These are phyloP conservation scores for Picea engelmannii DNA, from an alignment of 83 land plant species.

Conservation along the genomic window DNA sequence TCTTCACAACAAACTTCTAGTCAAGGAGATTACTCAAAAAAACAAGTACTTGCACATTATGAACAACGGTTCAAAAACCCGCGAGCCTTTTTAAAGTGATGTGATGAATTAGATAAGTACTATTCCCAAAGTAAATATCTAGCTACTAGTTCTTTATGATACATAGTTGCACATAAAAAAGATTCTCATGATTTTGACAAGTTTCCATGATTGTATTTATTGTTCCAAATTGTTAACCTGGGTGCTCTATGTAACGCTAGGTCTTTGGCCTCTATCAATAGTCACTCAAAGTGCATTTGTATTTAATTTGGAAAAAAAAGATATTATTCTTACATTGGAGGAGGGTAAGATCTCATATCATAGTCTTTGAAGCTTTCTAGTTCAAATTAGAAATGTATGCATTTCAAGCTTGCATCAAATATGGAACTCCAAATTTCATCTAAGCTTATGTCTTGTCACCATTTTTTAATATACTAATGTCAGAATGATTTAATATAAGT, in stretches of 20 bases:
- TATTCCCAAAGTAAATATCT: background rate
- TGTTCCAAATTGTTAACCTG: background rate
- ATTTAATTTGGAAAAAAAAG: conserved; percentile 5
- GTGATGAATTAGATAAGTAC: background rate
- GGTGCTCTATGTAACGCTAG: conserved; percentile 1
- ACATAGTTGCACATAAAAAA: background rate
- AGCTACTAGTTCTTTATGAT: background rate
- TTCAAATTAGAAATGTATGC: background rate
- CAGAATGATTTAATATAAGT: background rate
- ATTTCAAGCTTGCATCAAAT: background rate
- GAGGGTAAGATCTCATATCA: conserved; percentile 1
- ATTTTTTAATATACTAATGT: background rate
- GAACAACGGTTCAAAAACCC: background rate
- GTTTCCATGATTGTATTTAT: background rate
- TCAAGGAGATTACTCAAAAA: background rate
- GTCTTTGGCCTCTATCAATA: background rate
- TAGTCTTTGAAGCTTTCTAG: background rate
- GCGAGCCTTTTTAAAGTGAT: background rate
- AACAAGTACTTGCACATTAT: conserved; percentile 1
- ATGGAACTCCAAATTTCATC: background rate
- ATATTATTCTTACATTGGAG: background rate
- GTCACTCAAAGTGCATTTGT: background rate
- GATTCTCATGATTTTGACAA: background rate
- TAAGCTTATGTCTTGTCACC: background rate
- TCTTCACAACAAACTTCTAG: background rate